Conservation (phyloP, 1,139 yeast genomes). For the Hyphopichia pseudoburtonii region DNA sequence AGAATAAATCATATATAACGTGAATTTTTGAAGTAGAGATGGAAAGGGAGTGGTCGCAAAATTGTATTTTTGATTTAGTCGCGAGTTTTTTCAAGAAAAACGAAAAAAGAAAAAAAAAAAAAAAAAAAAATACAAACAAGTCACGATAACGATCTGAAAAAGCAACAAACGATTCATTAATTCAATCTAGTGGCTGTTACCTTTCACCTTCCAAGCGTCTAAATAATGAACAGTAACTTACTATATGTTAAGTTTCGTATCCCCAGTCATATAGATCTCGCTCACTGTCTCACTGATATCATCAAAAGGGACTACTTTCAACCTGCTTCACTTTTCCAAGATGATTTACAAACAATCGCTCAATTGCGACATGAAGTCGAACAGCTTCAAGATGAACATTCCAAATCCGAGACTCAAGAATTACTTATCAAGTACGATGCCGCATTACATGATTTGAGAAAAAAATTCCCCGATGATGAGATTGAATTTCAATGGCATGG, state of each 20-base stretch:
- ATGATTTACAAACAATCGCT: conserved; percentile 37
- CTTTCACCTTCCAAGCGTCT: no score
- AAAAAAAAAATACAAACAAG: no score
- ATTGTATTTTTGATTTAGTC: no score
- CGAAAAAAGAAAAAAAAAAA: no score
- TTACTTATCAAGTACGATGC: conserved; percentile 34
- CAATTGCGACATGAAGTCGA: conserved; percentile 13
- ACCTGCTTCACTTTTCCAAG: conserved; percentile 54
- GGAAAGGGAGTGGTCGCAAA: no score
- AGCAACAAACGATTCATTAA: no score
- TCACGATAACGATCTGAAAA: no score
- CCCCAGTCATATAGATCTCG: conserved; percentile 49
- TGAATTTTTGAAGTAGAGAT: no score
- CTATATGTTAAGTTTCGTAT: conserved; percentile 54
- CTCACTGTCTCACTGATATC: conserved; percentile 43
- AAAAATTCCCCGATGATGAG: conserved; percentile 43
- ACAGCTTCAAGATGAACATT: conserved; percentile 28
- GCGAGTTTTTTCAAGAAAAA: no score
- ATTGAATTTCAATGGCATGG: conserved; percentile 71
- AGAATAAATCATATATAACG: no score
- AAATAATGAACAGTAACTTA: conserved; percentile 34
- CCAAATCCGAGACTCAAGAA: no score
- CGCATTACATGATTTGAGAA: conserved; percentile 26
- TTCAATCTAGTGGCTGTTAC: no score
- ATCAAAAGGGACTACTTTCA: conserved; percentile 67